phyloP scores from a whole-genome alignment of 768 basidiomycete genomes.

The Russula sp. region DNA sequence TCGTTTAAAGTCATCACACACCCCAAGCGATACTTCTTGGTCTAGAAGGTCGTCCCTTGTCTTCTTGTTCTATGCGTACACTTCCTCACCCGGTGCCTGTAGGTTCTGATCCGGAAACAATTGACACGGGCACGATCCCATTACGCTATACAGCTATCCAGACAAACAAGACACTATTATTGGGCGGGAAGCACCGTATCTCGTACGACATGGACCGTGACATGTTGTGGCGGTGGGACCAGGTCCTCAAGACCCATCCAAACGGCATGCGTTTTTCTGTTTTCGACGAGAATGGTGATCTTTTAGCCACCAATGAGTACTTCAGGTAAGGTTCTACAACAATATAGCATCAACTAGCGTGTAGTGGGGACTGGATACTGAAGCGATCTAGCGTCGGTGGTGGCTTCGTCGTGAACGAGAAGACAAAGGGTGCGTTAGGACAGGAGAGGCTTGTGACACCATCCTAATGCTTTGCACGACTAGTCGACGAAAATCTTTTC shows the following conservation, averaged over 20 bases:
- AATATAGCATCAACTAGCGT: not conserved
- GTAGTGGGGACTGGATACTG: not conserved
- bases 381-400: constrained; percentile 62
- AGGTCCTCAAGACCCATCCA: constrained; percentile 82
- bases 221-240: constrained; percentile 90
- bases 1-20: constrained; percentile 62
- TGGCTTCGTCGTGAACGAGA: constrained; percentile 92
- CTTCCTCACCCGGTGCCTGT: not conserved
- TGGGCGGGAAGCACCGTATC: constrained; percentile 73
- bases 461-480: not conserved
- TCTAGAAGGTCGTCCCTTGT: constrained; percentile 46
- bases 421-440: constrained; percentile 64
- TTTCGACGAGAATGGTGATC: constrained; percentile 72
- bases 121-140: constrained; percentile 80
- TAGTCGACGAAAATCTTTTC: constrained; percentile 90
- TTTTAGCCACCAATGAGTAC: constrained; percentile 93
- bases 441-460: not conserved
- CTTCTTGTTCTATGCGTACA: not conserved
- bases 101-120: constrained; percentile 89
- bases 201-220: constrained; percentile 84
- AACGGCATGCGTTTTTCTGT: constrained; percentile 93
- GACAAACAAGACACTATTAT: constrained; percentile 54
- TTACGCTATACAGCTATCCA: constrained; percentile 68
- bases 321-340: constrained; percentile 48
- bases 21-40: constrained; percentile 83